Evolutionary conservation across 2,329 filamentous ascomycete genomes (phyloP), one percentile per base, ranked within the genome.

Genomic region (Diplocarpon mali): DNA sequence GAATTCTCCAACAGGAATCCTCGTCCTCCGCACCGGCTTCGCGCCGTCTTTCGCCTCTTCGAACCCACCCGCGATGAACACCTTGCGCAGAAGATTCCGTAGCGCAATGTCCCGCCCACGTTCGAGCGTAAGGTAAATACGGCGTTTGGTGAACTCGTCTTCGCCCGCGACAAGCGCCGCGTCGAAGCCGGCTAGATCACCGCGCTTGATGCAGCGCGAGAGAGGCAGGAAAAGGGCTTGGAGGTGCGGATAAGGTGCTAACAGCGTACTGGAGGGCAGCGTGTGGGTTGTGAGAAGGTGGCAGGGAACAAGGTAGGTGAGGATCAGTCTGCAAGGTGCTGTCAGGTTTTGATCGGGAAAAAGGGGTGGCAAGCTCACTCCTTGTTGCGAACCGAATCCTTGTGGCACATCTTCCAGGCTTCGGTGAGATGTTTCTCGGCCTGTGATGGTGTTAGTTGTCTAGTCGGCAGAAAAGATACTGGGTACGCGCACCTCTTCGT

Each of bases 111-210:
- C 92, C 40, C 92, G 83, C 11, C 87, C 86, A 35, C 92, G 78
- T 62, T 98, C 92, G 0, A 98, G 73, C 0, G 92, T 95, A 16
- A 98, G 75, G 64, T 96, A 98, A 55, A 98, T 94, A 36, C 90
- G 83, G 27, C 84, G 78, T 63, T 85, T 90, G 52, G 96, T 88
- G 55, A 96, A 95, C 54, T 92, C 85, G n/a, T 88, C 80, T 65
- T 96, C 89, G 20, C 85, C 83, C 7, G 80, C 77, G 40, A 81
- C 74, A 24, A 98, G 73, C 2, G 89, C 88, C 14, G 77, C 67
- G 57, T 95, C 89, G 57, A 96, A 96, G 10, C 79, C 83, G 41
- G 79, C 74, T 9, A 98, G 75, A 55, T 95, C 82, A 27, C 88
- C 90, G 46, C 71, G 75, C 55, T 83, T 85, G 62, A 98, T 94